These are phyloP conservation scores for Epichloe sp. DNA, from an alignment of 2,329 filamentous ascomycete genomes.

Conservation along the genomic window DNA sequence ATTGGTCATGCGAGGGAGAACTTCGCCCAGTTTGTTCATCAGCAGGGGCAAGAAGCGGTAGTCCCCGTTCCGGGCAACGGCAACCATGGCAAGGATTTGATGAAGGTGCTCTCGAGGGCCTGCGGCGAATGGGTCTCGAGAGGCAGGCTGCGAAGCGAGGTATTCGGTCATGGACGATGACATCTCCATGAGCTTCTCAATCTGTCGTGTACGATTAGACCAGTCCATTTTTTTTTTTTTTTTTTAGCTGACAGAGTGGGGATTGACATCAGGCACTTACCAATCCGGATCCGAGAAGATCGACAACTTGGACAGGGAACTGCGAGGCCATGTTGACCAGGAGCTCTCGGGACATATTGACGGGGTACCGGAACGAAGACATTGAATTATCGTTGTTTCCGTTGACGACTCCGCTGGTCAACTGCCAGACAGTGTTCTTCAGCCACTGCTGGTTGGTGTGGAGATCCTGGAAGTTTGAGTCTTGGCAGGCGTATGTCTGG, in stretches of 20 bases:
- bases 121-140: constrained; percentile 47
- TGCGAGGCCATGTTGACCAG: constrained; percentile 53
- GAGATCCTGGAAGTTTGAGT: constrained; percentile 42
- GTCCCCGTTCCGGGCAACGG: constrained; percentile 60
- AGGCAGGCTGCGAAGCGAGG: constrained; percentile 49
- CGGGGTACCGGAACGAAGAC: constrained; percentile 49
- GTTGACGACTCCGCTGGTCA: constrained; percentile 38
- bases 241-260: neutral
- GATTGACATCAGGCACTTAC: constrained; percentile 30
- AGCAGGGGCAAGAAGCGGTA: constrained; percentile 67
- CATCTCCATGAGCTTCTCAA: constrained; percentile 71
- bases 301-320: constrained; percentile 63
- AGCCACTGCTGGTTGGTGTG: constrained; percentile 52
- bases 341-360: constrained; percentile 50
- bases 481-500: constrained; percentile 37
- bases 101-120: constrained; percentile 64
- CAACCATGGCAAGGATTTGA: constrained; percentile 53
- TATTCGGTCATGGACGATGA: constrained; percentile 62
- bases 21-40: constrained; percentile 60
- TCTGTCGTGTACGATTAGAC: constrained; percentile 24
- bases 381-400: constrained; percentile 37
- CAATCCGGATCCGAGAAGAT: constrained; percentile 60
- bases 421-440: constrained; percentile 49
- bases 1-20: constrained; percentile 48
- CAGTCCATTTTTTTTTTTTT: neutral